Evolutionary conservation across 176 grass and related monocot species (phyloP), one percentile per base, ranked within the genome.

Genomic region (Alopecurus myosuroides): DNA sequence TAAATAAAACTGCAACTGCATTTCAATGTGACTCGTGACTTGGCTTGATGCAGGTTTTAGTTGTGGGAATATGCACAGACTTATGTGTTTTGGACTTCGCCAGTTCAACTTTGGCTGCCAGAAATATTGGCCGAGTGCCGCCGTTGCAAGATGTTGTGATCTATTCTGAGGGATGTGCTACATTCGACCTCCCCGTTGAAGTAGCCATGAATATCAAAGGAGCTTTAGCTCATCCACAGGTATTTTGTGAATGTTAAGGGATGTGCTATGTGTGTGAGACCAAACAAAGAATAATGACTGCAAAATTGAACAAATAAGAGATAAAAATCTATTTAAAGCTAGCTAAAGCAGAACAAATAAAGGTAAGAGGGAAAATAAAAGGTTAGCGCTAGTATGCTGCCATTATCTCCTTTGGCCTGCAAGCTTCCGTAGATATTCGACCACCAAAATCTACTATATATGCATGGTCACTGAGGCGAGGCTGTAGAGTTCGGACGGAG

Each of bases 101-200:
- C 39, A 90, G 88, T n/a, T 95, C 91, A 33, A 84, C 87, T 64
- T 69, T 98, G 37, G 88, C 87, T 78, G 96, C 91, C 72, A 89
- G 93, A 86, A 98, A 98, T 65, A 89, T 98, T 78, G 89, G 78
- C 26, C 77, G 68, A 28, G 80, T 98, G n/a, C 89, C 82, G 23
- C 93, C 96, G 25, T 77, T 98, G 74, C 73, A 92, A 76, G 89
- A 95, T 89, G 72, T 94, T 34, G 85, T 95, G 7, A 93, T 98
- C 69, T 95, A 98, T 86, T 95, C 93, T 6, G 86, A 86, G 78
- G 93, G 95, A 20, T 98, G 93, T 88, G 96, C 93, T 34, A 98
- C 96, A 44, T 98, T 85, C 78, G 87, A 98, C 85, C 87, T 98
- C 46, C 93, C 89, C 51, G 62, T 85, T 88, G 76, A 92, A 73